Base-by-base conservation (phyloP, 2,329 filamentous ascomycete species). In the Colletotrichum magnum region DNA sequence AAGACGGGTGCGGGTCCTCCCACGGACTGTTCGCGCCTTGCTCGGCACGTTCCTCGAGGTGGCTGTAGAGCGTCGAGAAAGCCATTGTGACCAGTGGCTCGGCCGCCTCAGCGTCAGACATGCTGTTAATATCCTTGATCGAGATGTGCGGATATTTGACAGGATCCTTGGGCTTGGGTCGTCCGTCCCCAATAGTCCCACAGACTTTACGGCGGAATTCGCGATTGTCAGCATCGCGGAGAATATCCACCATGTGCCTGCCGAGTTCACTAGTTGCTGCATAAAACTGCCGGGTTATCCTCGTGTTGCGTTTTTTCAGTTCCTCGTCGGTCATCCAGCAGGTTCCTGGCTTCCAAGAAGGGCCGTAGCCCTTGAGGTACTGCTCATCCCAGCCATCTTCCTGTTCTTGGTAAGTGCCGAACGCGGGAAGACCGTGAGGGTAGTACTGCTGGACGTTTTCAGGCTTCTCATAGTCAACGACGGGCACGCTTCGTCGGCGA, bases 21-120 rank as follows among this genome's bases (percentile, higher is more conserved):
- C 54, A 69, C 28, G 59, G 59, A 26, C 57, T 21, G 28, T 60
- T 69, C 10, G 16, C 28, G 15, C 24, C 52, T 10, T 39, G 43
- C 16, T 45, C 47, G 48, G 51, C 50, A 12, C 54, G 62, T 59
- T 36, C 66, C 41, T 71, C 69, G 26, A 66, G 39, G 41, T 69
- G 56, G 41, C 56, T 62, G 24, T 69, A n/a, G 12, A 84, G 67
- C 5, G 76, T 76, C 21, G 75, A 77, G 65, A 82, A 79, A 3
- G 78, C 76, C 79, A 85, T 80, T 57, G 79, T 81, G 10, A 88
- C 61, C 12, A 87, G 76, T 2, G 84, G 82, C 13, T 77, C 74
- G 12, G 79, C 77, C 60, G 85, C 81, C 57, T 85, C 80, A 2
- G 76, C 71, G 3, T 77, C 75, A 5, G 81, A 75, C 70, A 81